Evolutionary conservation across 352 stramenopile genomes (phyloP).

Genomic region (Globisporangium nunn): DNA sequence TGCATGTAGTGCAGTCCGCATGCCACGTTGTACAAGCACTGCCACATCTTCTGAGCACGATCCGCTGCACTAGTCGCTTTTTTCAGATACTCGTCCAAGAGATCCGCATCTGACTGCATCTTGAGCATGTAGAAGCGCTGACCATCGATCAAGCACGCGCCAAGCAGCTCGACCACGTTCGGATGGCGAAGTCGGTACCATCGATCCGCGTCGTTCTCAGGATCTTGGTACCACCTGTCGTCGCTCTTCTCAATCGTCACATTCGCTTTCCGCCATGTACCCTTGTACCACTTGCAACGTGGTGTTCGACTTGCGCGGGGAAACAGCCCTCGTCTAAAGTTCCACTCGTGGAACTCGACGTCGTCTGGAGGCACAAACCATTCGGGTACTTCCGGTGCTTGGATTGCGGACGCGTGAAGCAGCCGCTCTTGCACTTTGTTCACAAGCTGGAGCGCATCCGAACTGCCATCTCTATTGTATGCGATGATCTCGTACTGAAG

Average conservation of each 20-base stretch:
- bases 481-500: no score
- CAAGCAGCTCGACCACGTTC: conserved; percentile 7
- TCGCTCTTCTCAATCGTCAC: conserved; percentile 8
- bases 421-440: background rate
- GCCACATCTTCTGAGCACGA: background rate
- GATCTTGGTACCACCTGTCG: no score
- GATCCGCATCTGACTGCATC: background rate
- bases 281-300: conserved; percentile 1
- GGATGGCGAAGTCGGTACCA: conserved; percentile 9
- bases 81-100: background rate
- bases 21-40: conserved; percentile 17
- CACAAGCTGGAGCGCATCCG: background rate
- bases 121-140: conserved; percentile 3
- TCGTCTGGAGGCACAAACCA: conserved; percentile 5
- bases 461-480: no score
- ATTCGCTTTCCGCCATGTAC: conserved; percentile 2
- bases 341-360: conserved; percentile 4
- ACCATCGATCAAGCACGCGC: background rate
- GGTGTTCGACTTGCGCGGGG: no score
- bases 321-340: background rate
- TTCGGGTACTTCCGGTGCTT: background rate
- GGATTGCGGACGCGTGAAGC: background rate
- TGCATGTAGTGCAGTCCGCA: conserved; percentile 23
- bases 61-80: background rate
- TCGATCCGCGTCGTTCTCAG: background rate